Evolutionary conservation across 2,329 filamentous ascomycete genomes (phyloP).

Genomic region (Epichloe uncinata): DNA sequence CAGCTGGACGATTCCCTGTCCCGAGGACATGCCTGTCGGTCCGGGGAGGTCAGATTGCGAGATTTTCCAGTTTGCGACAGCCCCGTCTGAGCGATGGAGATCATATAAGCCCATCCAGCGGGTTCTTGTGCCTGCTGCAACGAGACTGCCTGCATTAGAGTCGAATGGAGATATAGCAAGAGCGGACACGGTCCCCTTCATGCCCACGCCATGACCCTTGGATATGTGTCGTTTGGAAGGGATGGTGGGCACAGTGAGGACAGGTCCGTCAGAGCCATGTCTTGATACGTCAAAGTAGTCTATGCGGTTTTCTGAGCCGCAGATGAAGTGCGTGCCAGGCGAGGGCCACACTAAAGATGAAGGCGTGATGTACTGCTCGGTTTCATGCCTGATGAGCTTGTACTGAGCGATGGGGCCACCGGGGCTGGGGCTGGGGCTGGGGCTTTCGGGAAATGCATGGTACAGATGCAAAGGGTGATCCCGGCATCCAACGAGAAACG

Average conservation of each 20-base stretch:
- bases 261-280: slow-evolving; percentile 35
- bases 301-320: slow-evolving; percentile 44
- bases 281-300: slow-evolving; percentile 46
- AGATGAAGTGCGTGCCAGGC: slow-evolving; percentile 46
- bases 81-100: slow-evolving; percentile 37
- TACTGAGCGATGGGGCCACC: slow-evolving; percentile 28
- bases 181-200: slow-evolving; percentile 48
- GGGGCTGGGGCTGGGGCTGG: slow-evolving; percentile 7
- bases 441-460: slow-evolving; percentile 26
- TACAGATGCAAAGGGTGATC: slow-evolving; percentile 49
- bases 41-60: slow-evolving; percentile 35
- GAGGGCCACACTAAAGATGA: slow-evolving; percentile 43
- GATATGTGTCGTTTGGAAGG: slow-evolving; percentile 44
- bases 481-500: slow-evolving; percentile 39
- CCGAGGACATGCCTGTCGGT: slow-evolving; percentile 30
- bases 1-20: slow-evolving; percentile 49
- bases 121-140: slow-evolving; percentile 52
- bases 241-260: slow-evolving; percentile 44
- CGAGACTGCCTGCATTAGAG: slow-evolving; percentile 22
- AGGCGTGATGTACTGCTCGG: slow-evolving; percentile 47
- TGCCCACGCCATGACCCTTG: slow-evolving; percentile 49
- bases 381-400: slow-evolving; percentile 43
- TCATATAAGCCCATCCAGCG: slow-evolving; percentile 51
- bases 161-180: slow-evolving; percentile 32
- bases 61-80: slow-evolving; percentile 46